Evolutionary conservation across 2,329 filamentous ascomycete genomes (phyloP).

Genomic region (Talaromyces sp.): DNA sequence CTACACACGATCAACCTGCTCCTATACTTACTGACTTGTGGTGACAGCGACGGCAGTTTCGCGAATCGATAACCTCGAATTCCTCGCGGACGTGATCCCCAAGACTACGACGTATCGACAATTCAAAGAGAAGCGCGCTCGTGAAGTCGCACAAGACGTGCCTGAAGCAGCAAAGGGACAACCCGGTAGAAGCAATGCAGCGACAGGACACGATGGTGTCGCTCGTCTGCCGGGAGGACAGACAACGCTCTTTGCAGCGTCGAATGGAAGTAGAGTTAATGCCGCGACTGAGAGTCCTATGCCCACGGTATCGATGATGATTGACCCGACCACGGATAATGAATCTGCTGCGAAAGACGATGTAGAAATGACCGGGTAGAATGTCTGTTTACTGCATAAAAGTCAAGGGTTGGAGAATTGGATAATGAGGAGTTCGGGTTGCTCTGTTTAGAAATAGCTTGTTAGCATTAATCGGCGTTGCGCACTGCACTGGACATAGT

Average conservation of each 20-base stretch:
- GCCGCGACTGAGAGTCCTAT: conserved; percentile 26
- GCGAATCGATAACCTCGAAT: conserved; percentile 89
- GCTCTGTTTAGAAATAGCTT: background rate
- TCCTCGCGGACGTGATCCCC: conserved; percentile 84
- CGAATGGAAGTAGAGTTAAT: conserved; percentile 13
- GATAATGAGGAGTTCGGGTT: background rate
- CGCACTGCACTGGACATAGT: background rate
- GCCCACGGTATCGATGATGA: conserved; percentile 43
- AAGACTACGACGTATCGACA: conserved; percentile 76
- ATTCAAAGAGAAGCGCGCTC: conserved; percentile 60
- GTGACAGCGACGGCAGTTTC: conserved; percentile 71
- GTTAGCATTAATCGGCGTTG: conserved; percentile 4
- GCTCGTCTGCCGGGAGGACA: conserved; percentile 13
- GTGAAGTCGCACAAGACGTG: conserved; percentile 28
- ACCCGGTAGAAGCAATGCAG: conserved; percentile 31
- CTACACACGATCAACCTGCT: background rate
- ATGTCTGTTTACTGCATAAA: background rate
- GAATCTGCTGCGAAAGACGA: conserved; percentile 44
- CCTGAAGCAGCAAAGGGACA: conserved; percentile 35
- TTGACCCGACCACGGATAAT: conserved; percentile 49
- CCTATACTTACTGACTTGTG: background rate
- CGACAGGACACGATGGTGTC: conserved; percentile 16
- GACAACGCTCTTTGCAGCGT: conserved; percentile 2
- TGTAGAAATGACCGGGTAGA: conserved; percentile 50
- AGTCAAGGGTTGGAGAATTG: background rate